Evolutionary conservation across 257 asterid genomes (phyloP).

Genomic region (Nicotiana undulata): DNA sequence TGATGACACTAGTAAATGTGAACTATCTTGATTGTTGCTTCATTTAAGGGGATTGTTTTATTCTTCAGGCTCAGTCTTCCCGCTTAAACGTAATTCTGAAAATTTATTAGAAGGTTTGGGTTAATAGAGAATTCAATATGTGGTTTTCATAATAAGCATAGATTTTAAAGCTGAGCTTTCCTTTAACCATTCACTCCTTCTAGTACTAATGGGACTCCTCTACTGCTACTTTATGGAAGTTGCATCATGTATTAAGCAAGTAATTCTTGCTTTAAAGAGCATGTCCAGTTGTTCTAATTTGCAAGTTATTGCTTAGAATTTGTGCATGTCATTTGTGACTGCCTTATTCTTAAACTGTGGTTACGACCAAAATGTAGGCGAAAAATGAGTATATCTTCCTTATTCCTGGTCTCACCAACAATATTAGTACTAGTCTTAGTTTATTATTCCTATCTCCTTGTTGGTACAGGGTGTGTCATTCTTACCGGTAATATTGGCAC

Average conservation of each 20-base stretch:
- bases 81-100: not conserved
- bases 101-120: not conserved
- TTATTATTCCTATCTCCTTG: no score
- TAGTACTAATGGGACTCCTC: not conserved
- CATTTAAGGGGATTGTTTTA: no score
- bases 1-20: not conserved
- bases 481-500: no score
- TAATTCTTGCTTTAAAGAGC: not conserved
- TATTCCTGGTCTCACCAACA: no score
- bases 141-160: not conserved
- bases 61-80: not conserved
- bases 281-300: not conserved
- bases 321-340: not conserved
- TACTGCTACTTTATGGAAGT: not conserved
- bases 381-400: not conserved
- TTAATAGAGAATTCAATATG: not conserved
- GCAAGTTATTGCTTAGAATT: not conserved
- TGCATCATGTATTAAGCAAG: not conserved
- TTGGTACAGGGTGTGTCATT: no score
- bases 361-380: not conserved
- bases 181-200: not conserved
- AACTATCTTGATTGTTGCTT: not conserved
- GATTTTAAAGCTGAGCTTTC: not conserved
- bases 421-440: no score
- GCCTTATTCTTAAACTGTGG: not conserved